These are phyloP conservation scores for Chrysanthemum lavandulifolium DNA, from an alignment of 129 eudicot species.

Conservation along the genomic window DNA sequence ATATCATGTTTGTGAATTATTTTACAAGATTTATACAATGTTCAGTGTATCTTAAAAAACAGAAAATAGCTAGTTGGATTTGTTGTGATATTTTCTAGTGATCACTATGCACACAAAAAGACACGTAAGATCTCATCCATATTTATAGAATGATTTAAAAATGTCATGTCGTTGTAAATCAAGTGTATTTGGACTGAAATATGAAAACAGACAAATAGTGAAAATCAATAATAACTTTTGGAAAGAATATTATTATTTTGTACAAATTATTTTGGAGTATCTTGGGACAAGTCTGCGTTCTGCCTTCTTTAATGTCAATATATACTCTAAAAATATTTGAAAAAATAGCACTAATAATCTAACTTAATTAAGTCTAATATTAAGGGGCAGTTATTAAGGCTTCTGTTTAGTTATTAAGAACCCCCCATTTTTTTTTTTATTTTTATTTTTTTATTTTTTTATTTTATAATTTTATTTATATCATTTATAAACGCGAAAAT, in stretches of 20 bases:
- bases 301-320: slow-evolving; percentile 24
- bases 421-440: no score
- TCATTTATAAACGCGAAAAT: no score
- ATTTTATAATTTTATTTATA: no score
- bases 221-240: slow-evolving; percentile 12
- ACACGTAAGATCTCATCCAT: slow-evolving; percentile 11
- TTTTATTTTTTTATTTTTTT: no score
- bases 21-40: not conserved
- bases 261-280: not conserved
- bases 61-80: no score
- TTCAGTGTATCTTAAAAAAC: no score
- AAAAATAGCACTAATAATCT: not conserved
- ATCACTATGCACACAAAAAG: not conserved
- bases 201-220: slow-evolving; percentile 7
- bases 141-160: not conserved
- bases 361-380: not conserved
- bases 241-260: slow-evolving; percentile 8
- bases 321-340: slow-evolving; percentile 4
- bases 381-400: no score
- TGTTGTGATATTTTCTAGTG: no score
- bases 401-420: no score
- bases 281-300: slow-evolving; percentile 12
- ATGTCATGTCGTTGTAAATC: not conserved
- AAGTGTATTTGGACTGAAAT: slow-evolving; percentile 20
- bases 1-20: no score